Evolutionary conservation across 2,329 filamentous ascomycete genomes (phyloP).

Genomic region (Colletotrichum sp.): DNA sequence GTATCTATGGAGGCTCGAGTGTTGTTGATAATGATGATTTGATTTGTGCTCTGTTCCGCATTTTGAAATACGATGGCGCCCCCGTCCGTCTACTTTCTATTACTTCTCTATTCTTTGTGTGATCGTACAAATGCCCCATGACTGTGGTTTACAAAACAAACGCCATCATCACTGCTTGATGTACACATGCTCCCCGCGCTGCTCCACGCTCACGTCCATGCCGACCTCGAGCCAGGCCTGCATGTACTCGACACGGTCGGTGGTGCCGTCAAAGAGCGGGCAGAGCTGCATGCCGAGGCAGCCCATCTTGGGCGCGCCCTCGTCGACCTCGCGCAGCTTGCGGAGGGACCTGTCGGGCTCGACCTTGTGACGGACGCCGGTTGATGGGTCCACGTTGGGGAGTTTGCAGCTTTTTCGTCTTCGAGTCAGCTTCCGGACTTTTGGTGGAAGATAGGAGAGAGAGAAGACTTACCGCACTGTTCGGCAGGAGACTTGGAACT

Average conservation of each 20-base stretch:
- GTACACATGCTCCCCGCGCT: conserved; percentile 50
- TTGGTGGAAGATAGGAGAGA: not conserved
- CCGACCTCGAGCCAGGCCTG: conserved; percentile 58
- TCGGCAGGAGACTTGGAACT: conserved; percentile 64
- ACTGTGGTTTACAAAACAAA: not conserved
- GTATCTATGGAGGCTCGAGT: not conserved
- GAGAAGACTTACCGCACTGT: conserved; percentile 58
- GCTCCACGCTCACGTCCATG: conserved; percentile 56
- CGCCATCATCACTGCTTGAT: conserved; percentile 32
- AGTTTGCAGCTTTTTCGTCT: conserved; percentile 60
- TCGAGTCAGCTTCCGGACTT: not conserved
- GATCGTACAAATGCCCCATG: not conserved
- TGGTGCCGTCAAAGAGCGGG: conserved; percentile 49
- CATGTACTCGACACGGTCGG: conserved; percentile 23
- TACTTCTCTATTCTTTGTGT: not conserved
- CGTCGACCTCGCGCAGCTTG: conserved; percentile 63
- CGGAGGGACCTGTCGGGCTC: conserved; percentile 65
- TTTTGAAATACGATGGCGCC: not conserved
- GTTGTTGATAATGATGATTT: not conserved
- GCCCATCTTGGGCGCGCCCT: conserved; percentile 58
- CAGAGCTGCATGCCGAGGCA: conserved; percentile 72
- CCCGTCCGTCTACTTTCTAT: not conserved
- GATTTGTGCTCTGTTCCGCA: not conserved
- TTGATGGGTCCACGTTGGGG: conserved; percentile 70
- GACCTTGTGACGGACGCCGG: conserved; percentile 56